phyloP scores from a whole-genome alignment of 1,284 basidiomycete genomes.

The Ceratobasidium sp. region DNA sequence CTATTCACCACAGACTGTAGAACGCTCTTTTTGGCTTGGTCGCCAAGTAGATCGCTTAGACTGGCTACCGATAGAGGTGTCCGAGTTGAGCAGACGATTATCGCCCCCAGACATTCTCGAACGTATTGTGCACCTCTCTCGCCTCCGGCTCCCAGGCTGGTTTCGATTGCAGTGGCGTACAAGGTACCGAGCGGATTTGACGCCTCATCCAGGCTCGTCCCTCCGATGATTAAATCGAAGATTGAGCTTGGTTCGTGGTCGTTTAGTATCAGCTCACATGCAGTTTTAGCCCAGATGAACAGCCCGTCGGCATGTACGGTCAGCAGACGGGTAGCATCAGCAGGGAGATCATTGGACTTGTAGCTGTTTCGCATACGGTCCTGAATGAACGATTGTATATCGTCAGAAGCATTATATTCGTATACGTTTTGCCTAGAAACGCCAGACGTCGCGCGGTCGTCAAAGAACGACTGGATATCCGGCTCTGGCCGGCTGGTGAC shows the following conservation, averaged over 20 bases:
- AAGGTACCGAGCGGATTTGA: not conserved
- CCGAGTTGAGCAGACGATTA: not conserved
- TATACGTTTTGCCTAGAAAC: not conserved
- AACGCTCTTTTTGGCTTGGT: not conserved
- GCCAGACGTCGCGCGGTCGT: not conserved
- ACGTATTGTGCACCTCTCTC: not conserved
- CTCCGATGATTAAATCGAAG: not conserved
- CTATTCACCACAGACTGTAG: slow-evolving; percentile 2
- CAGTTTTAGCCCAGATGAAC: slow-evolving; percentile 39
- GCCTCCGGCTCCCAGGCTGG: not conserved
- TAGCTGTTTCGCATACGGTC: not conserved
- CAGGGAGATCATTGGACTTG: not conserved
- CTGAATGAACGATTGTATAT: not conserved
- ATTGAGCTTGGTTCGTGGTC: not conserved
- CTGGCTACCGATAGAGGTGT: not conserved
- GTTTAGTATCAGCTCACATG: not conserved
- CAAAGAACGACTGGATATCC: not conserved
- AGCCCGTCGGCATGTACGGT: slow-evolving; percentile 13
- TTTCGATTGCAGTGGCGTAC: not conserved
- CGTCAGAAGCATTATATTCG: not conserved
- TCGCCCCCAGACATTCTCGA: not conserved
- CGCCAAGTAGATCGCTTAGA: not conserved
- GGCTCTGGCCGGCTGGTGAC: slow-evolving; percentile 38
- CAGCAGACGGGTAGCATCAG: not conserved
- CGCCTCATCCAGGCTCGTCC: not conserved